A percentile compares a stretch with the other conserved stretches of the same genome.
Evolutionary conservation across 257 asterid species (phyloP).

Genomic region (Thymus mandschuricus): DNA sequence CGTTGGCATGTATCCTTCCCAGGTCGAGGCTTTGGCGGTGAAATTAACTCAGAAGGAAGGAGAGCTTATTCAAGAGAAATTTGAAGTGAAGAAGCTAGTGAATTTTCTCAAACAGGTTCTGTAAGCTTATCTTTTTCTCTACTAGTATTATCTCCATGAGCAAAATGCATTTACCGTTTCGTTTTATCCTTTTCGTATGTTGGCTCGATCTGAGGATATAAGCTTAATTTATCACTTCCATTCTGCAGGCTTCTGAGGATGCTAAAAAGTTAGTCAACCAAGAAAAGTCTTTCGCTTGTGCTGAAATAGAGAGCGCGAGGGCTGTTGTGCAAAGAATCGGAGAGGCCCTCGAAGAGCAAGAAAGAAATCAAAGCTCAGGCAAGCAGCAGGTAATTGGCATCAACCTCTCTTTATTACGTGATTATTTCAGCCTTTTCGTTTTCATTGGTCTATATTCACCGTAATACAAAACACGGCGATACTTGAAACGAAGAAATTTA

Average conservation of each 20-base stretch:
- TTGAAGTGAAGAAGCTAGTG: slow-evolving; percentile 90
- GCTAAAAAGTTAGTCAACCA: slow-evolving; percentile 94
- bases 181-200: neutral
- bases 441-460: neutral
- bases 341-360: slow-evolving; percentile 95
- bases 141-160: neutral
- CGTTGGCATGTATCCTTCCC: slow-evolving; percentile 26
- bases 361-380: slow-evolving; percentile 68
- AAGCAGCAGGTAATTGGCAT: slow-evolving; percentile 53
- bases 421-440: neutral
- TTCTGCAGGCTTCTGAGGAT: slow-evolving; percentile 91
- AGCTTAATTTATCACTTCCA: neutral
- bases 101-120: slow-evolving; percentile 93
- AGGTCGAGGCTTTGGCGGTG: slow-evolving; percentile 99
- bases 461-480: no score
- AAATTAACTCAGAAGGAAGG: slow-evolving; percentile 73
- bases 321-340: slow-evolving; percentile 96
- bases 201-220: neutral
- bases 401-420: neutral
- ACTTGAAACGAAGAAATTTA: slow-evolving; percentile 12
- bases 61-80: slow-evolving; percentile 77
- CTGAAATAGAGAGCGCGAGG: slow-evolving; percentile 97
- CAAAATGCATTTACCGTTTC: neutral
- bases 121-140: slow-evolving; percentile 7
- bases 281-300: slow-evolving; percentile 99